Evolutionary conservation across 2,329 filamentous ascomycete species (phyloP).

Genomic region (Xylaria polymorpha): DNA sequence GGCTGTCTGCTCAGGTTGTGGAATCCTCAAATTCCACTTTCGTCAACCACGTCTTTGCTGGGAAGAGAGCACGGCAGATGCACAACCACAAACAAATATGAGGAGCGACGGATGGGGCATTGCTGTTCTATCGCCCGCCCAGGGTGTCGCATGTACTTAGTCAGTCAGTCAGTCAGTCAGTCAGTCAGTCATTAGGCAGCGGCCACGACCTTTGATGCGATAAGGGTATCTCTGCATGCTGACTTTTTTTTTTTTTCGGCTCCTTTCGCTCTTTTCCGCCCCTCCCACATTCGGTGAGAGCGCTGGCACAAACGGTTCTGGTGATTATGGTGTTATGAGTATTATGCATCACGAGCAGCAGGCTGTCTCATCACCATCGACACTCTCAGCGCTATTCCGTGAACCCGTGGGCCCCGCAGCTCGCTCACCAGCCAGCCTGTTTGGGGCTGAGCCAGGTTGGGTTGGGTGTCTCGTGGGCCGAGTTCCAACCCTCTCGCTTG

Average conservation of each 20-base stretch:
- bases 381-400: background rate
- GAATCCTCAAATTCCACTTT: conserved; percentile 5
- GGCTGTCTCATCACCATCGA: conserved; percentile 30
- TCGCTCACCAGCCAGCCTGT: conserved; percentile 21
- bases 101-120: background rate
- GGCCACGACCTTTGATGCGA: conserved; percentile 7
- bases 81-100: conserved; percentile 7
- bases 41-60: background rate
- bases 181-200: conserved; percentile 21
- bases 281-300: conserved; percentile 22
- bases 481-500: conserved; percentile 5
- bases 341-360: conserved; percentile 31
- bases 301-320: background rate
- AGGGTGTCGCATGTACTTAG: background rate
- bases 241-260: too few relatives aligned
- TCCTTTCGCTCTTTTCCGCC: background rate
- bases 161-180: too few relatives aligned
- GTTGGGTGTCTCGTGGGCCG: conserved; percentile 25
- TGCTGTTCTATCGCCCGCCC: background rate
- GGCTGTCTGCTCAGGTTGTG: background rate
- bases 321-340: background rate
- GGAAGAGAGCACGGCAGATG: background rate
- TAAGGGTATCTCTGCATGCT: conserved; percentile 22
- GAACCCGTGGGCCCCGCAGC: conserved; percentile 25
- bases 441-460: conserved; percentile 32